Conservation (phyloP, 2,329 filamentous ascomycete genomes). For the Aspergillus tubingensis region DNA sequence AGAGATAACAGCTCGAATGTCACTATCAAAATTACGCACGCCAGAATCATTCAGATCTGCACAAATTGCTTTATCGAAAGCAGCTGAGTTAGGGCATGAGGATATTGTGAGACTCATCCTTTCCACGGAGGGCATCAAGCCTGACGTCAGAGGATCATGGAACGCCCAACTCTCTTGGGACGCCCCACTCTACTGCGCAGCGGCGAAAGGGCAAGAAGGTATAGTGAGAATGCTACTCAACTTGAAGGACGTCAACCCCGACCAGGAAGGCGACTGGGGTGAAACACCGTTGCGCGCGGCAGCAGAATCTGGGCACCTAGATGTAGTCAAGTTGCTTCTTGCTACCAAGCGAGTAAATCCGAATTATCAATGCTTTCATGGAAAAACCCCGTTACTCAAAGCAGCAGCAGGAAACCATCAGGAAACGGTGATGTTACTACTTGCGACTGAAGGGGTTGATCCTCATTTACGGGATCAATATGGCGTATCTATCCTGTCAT, state of each 20-base stretch:
- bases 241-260: background rate
- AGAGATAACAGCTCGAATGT: slow-evolving; percentile 12
- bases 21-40: slow-evolving; percentile 12
- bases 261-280: background rate
- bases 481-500: background rate
- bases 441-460: background rate
- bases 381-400: background rate
- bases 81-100: background rate
- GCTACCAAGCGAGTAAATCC: background rate
- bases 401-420: background rate
- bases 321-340: background rate
- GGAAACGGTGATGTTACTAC: background rate
- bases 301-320: background rate
- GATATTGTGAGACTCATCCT: background rate
- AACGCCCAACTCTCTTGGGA: too few relatives aligned
- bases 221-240: background rate
- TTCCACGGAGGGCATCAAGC: background rate
- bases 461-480: background rate
- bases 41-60: too few relatives aligned
- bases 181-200: background rate
- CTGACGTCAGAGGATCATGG: too few relatives aligned
- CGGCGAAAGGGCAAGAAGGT: background rate
- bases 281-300: background rate
- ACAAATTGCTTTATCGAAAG: background rate
- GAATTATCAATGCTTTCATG: too few relatives aligned